Conservation (phyloP, 129 eudicot genomes). For the Calendula officinalis region DNA sequence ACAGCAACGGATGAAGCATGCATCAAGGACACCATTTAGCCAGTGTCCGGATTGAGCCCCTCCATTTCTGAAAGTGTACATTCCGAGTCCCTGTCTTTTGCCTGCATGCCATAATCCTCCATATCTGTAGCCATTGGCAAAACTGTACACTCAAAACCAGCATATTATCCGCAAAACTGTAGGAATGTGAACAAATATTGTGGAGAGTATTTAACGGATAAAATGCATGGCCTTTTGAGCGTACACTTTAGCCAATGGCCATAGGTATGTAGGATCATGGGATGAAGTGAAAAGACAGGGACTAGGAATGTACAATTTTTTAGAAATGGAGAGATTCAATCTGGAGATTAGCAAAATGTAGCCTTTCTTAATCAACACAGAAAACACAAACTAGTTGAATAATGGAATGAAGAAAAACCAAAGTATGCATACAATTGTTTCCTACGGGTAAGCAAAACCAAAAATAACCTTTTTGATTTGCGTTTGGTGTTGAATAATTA, state of each 20-base stretch:
- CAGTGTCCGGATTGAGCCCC: conserved; percentile 97
- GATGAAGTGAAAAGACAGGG: neutral
- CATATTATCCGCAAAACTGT: conserved; percentile 86
- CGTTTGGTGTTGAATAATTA: no score
- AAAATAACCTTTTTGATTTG: no score
- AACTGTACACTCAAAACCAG: conserved; percentile 92
- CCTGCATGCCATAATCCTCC: conserved; percentile 99
- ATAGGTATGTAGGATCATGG: neutral
- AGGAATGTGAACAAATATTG: neutral
- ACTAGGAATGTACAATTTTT: neutral
- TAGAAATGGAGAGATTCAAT: neutral
- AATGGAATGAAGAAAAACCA: no score
- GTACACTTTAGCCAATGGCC: neutral
- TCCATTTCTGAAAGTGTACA: conserved; percentile 86
- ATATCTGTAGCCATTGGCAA: conserved; percentile 87
- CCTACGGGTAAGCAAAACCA: no score
- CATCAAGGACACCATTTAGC: conserved; percentile 87
- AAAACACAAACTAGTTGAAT: no score
- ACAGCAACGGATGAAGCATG: conserved; percentile 80
- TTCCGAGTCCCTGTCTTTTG: conserved; percentile 94
- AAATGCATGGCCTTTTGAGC: neutral
- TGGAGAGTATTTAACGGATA: neutral
- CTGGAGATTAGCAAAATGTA: neutral
- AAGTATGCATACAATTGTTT: no score
- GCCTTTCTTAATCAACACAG: no score